phyloP scores from a whole-genome alignment of 2,329 filamentous ascomycete genomes.

The Simplicillium aogashimaense region DNA sequence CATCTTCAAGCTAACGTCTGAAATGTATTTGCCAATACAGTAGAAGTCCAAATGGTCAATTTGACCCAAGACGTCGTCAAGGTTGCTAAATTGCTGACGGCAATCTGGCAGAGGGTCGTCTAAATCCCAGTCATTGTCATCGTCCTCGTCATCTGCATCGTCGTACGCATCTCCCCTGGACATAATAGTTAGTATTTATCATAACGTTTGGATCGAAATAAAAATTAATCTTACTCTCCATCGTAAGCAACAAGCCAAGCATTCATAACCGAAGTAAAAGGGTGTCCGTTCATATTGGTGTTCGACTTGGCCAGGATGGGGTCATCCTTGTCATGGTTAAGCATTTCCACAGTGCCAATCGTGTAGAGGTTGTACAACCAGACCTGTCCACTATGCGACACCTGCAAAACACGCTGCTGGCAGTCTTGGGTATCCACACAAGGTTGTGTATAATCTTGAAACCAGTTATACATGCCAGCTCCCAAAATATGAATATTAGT shows the following conservation, averaged over 20 bases:
- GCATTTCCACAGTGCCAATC: constrained; percentile 7
- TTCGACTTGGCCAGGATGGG: constrained; percentile 7
- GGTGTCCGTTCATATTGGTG: constrained; percentile 6
- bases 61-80: neutral
- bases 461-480: constrained; percentile 50
- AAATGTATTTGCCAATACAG: constrained; percentile 1
- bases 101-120: constrained; percentile 1
- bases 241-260: constrained; percentile 6
- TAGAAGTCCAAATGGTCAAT: neutral
- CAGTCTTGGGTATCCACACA: constrained; percentile 27
- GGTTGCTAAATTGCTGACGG: neutral
- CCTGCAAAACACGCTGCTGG: constrained; percentile 24
- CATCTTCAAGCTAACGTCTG: neutral
- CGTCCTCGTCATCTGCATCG: neutral
- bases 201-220: neutral
- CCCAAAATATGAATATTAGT: constrained; percentile 45
- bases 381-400: constrained; percentile 3
- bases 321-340: too few species aligned
- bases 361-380: constrained; percentile 9
- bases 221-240: constrained; percentile 5
- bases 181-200: neutral
- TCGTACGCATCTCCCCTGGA: too few species aligned
- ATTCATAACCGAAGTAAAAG: constrained; percentile 6
- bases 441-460: constrained; percentile 44
- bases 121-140: neutral